Conservation (phyloP, 2,329 filamentous ascomycete genomes). For the Nemania bipapillata region DNA sequence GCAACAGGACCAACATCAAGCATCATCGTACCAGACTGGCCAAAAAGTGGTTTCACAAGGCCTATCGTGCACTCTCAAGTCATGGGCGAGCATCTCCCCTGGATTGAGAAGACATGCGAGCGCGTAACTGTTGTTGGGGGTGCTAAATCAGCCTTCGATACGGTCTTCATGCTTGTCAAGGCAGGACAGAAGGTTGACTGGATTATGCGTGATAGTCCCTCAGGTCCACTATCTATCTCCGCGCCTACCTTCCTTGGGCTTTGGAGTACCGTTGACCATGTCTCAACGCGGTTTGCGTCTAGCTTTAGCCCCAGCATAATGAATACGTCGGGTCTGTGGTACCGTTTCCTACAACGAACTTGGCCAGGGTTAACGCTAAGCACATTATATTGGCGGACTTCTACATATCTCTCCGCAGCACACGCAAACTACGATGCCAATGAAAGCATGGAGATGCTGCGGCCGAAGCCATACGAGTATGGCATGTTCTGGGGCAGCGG, state of each 20-base stretch:
- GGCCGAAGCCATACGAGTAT: slow-evolving; percentile 37
- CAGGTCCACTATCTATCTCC: slow-evolving; percentile 50
- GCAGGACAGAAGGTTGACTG: slow-evolving; percentile 50
- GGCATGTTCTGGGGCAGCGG: slow-evolving; percentile 51
- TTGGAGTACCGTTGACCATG: slow-evolving; percentile 47
- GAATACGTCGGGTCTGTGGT: slow-evolving; percentile 43
- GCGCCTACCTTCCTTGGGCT: slow-evolving; percentile 45
- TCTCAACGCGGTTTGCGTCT: slow-evolving; percentile 44
- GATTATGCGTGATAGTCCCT: slow-evolving; percentile 50
- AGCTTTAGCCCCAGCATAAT: slow-evolving; percentile 50
- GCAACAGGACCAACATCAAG: neutral
- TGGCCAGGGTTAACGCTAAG: neutral
- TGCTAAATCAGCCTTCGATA: slow-evolving; percentile 52
- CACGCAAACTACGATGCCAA: slow-evolving; percentile 43
- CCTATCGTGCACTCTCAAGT: neutral
- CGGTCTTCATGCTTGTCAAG: slow-evolving; percentile 49
- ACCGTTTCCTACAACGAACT: slow-evolving; percentile 47
- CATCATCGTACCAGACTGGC: neutral
- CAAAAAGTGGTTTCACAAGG: neutral
- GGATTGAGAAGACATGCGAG: slow-evolving; percentile 20
- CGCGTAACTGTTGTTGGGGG: slow-evolving; percentile 49
- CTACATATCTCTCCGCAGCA: neutral
- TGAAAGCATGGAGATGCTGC: slow-evolving; percentile 40
- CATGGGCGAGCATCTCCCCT: neutral
- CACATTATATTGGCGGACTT: neutral